Base-by-base conservation (phyloP, 2,329 filamentous ascomycete genomes). In the Penicillium sclerotigenum region DNA sequence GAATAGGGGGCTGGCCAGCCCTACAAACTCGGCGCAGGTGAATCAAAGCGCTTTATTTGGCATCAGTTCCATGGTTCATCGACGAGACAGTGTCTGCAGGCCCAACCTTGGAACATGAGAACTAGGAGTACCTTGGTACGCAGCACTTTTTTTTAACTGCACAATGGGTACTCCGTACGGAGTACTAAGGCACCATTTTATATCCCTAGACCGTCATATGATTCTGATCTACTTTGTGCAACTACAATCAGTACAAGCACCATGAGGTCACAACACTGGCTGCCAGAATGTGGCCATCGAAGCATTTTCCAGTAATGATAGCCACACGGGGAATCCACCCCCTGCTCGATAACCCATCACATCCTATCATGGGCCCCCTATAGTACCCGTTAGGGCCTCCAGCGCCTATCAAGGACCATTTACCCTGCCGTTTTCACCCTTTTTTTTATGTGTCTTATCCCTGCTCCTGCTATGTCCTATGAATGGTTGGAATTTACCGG, bases 281-380 rank as follows among this genome's bases (percentile, higher is more conserved):
- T 52, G 47, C 54, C 56, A 58, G 41, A 57, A 51, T 55, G 41
- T 48, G 53, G 58, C 54, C 31, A 45, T 58, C 56, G 53, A 61
- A 59, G 36, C 60, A 59, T 59, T 65, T 65, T 65, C 47, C 37
- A 62, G 63, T 62, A 65, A 60, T 65, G 63, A 65, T 65, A 62
- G 54, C 52, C 57, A 57, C 47, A 56, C 53, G 46, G 37, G 18
- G 14, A 59, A 54, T 59, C 60, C 61, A 63, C 59, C 43, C 37
- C 46, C 46, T 34, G 11, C 49, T 46, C 36, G 36, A 37, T 33
- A 46, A 47, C 57, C 46, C 59, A 64, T 58, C 34, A 43, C 36
- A 57, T 36, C 52, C 55, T 57, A 34, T 52, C 50, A 48, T 43
- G 16, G 16, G 34, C 60, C 62, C 60, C 52, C 24, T 64, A 63